Evolutionary conservation across 371 early-diverging fungal genomes (phyloP), one percentile per base, ranked within the genome.

Genomic region (Nematocida parisii): DNA sequence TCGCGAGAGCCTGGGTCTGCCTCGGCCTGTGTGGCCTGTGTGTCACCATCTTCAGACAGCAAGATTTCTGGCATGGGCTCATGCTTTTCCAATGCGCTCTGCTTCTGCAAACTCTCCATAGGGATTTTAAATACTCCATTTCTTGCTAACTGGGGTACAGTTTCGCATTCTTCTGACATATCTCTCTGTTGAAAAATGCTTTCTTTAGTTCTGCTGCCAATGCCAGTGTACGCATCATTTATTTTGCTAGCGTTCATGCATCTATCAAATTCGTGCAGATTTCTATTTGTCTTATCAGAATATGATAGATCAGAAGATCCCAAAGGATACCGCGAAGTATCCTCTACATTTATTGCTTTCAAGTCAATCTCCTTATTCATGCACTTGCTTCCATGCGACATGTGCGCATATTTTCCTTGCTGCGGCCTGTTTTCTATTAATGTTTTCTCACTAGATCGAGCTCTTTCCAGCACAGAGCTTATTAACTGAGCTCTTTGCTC

Each of bases 401-500:
- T 18, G 18, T 50, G 52, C 4, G 18, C 52, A 18, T 9, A 9
- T 1, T 18, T 50, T 9, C 52, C 52, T 20, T 54, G 54, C 54
- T 15, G 15, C 0, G 54, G 54, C 54, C 54, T 54, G 0, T 11
- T 27, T 22, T 22, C 24, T 27, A 22, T n/a, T 42, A 15, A 0
- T 64, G 64, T 1, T 64, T 27, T 64, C 24, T 24, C 24, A 15
- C 42, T 1, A 9, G n/a, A 5, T 33, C 64, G 44, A 11, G 64
- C 64, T 64, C 42, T 64, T 44, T 44, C 24, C 40, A 56, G 5
- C 11, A 71, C 60, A 11, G n/a, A 6, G 27, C 9, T 5, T 47
- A 71, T 71, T 18, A 58, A 9, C 57, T 15, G 13, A 1, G 55
- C 57, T 71, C 71, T 71, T 40, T 58, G 11, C 45, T 55, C 71